phyloP scores from a whole-genome alignment of 139 green algal genomes.

The Picochlorum sp. region DNA sequence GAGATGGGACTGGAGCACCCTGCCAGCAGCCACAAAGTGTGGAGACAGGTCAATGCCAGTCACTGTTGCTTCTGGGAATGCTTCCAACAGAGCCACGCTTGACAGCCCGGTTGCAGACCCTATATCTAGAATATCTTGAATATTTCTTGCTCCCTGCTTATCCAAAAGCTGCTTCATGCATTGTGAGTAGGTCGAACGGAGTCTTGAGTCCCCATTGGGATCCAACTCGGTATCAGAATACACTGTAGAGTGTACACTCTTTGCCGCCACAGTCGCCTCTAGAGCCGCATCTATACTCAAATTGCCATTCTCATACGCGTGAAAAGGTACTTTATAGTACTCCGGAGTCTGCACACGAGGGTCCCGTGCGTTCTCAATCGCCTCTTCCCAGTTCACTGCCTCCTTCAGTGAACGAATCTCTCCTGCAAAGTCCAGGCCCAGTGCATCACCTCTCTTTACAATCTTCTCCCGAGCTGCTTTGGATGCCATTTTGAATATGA shows the following conservation, averaged over 20 bases:
- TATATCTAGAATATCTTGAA: constrained; percentile 42
- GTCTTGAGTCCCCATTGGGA: constrained; percentile 32
- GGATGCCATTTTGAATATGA: constrained; percentile 45
- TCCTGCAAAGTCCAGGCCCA: constrained; percentile 62
- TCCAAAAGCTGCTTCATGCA: constrained; percentile 41
- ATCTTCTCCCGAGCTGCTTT: constrained; percentile 59
- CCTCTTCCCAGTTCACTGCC: constrained; percentile 46
- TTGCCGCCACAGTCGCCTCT: constrained; percentile 49
- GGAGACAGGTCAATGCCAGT: constrained; percentile 67
- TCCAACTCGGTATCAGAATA: constrained; percentile 50
- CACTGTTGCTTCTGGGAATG: constrained; percentile 48
- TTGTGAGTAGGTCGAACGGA: constrained; percentile 37
- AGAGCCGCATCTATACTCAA: constrained; percentile 57
- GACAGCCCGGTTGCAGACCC: constrained; percentile 59
- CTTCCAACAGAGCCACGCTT: constrained; percentile 41
- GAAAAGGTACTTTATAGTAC: constrained; percentile 71
- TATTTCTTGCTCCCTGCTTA: constrained; percentile 5
- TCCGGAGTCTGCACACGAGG: constrained; percentile 32
- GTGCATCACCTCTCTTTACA: constrained; percentile 44
- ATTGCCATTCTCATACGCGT: constrained; percentile 63
- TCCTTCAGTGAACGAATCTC: constrained; percentile 42
- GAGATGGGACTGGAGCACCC: constrained; percentile 39
- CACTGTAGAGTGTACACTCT: constrained; percentile 55
- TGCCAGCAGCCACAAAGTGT: constrained; percentile 62
- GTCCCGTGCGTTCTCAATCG: constrained; percentile 30